Conservation (phyloP, 352 stramenopile genomes). For the Phytophthora pisi region DNA sequence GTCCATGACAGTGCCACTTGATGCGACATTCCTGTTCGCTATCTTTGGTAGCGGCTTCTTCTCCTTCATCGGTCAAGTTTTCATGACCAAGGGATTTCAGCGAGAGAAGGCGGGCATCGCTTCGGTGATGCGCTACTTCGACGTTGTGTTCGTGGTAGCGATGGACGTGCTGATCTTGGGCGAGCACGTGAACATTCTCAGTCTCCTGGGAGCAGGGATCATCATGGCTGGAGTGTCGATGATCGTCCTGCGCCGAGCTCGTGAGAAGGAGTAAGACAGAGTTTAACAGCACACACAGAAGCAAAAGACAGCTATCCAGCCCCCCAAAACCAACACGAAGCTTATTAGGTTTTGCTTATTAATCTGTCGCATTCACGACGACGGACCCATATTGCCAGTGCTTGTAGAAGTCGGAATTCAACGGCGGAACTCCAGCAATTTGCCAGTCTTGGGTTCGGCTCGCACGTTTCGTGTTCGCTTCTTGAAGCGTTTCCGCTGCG, state of each 20-base stretch:
- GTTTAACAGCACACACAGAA: background rate
- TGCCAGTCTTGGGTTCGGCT: background rate
- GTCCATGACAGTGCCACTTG: conserved; percentile 25
- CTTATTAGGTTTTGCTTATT: conserved; percentile 1
- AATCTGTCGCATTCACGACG: background rate
- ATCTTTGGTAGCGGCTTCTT: conserved; percentile 39
- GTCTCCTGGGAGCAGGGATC: conserved; percentile 38
- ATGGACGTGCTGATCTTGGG: conserved; percentile 43
- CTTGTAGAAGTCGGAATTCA: background rate
- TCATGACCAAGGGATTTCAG: conserved; percentile 48
- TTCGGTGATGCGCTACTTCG: conserved; percentile 50
- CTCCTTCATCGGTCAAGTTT: conserved; percentile 44
- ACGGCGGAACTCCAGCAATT: background rate
- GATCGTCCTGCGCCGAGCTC: conserved; percentile 35
- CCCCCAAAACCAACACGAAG: background rate
- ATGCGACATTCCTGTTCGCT: conserved; percentile 27
- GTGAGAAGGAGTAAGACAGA: conserved; percentile 25
- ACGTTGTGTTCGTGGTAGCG: conserved; percentile 47
- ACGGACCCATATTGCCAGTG: too few species aligned
- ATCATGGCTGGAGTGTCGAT: conserved; percentile 39
- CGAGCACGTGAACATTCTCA: conserved; percentile 30
- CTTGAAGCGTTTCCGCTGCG: background rate
- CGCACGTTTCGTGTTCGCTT: background rate
- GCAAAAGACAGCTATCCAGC: background rate
- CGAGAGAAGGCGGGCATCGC: conserved; percentile 43